Evolutionary conservation across 1,284 basidiomycete species (phyloP).

Genomic region (Binderoboletus segoi): DNA sequence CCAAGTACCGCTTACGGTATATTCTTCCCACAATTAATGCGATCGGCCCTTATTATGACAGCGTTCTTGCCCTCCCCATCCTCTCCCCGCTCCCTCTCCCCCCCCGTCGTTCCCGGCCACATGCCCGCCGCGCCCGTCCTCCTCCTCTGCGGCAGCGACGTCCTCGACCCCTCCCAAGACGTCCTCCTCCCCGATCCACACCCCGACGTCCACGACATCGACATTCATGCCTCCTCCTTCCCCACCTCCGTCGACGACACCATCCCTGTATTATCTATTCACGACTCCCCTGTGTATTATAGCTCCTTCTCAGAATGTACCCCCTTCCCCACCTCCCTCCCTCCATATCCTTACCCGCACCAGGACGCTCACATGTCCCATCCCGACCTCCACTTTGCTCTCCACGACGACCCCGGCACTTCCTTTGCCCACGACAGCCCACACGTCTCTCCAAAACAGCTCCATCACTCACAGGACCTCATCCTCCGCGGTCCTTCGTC

Average conservation of each 20-base stretch:
- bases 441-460: constrained; percentile 34
- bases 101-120: constrained; percentile 12
- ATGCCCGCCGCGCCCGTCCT: constrained; percentile 23
- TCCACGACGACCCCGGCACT: constrained; percentile 24
- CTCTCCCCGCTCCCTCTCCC: constrained; percentile 9
- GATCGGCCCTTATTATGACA: constrained; percentile 37
- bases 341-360: constrained; percentile 26
- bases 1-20: constrained; percentile 8
- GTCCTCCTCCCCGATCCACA: constrained; percentile 27
- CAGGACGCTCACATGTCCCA: constrained; percentile 34
- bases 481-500: constrained; percentile 18
- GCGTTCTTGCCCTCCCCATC: constrained; percentile 22
- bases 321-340: constrained; percentile 23
- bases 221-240: constrained; percentile 32
- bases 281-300: constrained; percentile 37
- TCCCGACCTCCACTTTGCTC: constrained; percentile 30
- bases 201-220: constrained; percentile 28
- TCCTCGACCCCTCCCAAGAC: constrained; percentile 17
- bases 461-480: constrained; percentile 28
- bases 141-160: constrained; percentile 20
- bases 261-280: constrained; percentile 39
- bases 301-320: constrained; percentile 31
- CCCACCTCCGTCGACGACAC: constrained; percentile 16
- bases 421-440: constrained; percentile 25
- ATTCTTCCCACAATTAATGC: constrained; percentile 30